Evolutionary conservation across 1,139 yeast genomes (phyloP).

Genomic region (Taphrina communis): DNA sequence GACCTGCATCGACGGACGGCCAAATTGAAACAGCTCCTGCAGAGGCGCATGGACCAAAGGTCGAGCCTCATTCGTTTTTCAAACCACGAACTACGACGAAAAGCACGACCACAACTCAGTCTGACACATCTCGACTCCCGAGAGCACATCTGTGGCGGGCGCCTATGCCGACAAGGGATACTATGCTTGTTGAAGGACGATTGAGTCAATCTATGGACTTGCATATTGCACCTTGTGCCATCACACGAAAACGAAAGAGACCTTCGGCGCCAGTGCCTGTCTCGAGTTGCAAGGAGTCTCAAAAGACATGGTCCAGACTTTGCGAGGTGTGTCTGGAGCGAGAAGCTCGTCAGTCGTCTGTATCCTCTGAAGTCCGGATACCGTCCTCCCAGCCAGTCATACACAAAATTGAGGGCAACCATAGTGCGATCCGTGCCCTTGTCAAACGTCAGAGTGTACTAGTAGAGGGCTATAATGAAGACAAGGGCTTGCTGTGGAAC

Average conservation of each 20-base stretch:
- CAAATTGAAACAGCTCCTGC: not conserved
- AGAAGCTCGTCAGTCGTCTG: not conserved
- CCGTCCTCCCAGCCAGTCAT: not conserved
- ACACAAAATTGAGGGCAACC: not conserved
- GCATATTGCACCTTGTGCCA: not conserved
- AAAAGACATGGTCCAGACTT: not conserved
- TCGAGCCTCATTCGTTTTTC: slow-evolving; percentile 24
- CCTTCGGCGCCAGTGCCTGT: not conserved
- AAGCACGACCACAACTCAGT: not conserved
- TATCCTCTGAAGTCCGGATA: not conserved
- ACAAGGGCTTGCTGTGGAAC: slow-evolving; percentile 7
- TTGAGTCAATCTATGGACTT: not conserved
- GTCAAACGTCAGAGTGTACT: not conserved
- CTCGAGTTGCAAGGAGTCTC: not conserved
- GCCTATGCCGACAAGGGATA: slow-evolving; percentile 11
- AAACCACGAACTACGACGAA: slow-evolving; percentile 14
- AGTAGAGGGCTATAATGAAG: not conserved
- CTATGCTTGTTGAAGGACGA: slow-evolving; percentile 10
- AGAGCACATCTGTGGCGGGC: not conserved
- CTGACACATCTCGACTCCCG: not conserved
- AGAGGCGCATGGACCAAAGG: slow-evolving; percentile 3
- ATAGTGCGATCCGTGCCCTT: slow-evolving; percentile 3
- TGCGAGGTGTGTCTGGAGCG: not conserved
- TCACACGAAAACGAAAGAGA: not conserved
- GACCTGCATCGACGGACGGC: not conserved